Base-by-base conservation (phyloP, 2,329 filamentous ascomycete species). In the Trichoderma sp. region DNA sequence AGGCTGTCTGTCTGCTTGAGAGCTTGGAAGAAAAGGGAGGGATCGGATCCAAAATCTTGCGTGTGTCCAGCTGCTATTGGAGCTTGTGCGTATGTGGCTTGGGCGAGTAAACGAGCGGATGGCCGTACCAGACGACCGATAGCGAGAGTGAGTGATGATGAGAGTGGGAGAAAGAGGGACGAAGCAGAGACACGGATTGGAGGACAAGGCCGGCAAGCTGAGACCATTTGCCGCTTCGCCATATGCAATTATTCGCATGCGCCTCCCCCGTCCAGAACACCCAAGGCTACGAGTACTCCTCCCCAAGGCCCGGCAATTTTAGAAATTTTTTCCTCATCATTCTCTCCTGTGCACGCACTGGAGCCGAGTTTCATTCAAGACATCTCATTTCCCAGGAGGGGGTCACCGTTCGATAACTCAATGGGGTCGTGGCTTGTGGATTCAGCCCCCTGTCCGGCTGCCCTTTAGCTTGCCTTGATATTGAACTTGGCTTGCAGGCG, bases 161-260 rank as follows among this genome's bases (percentile, higher is more conserved):
- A 65, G 39, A 43, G 34, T n/a, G 47, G 30, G 30, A 66, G 6
- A 8, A 39, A 15, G n/a, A 47, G 53, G 36, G 11, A 39, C 24
- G n/a, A 57, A 47, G 11, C n/a, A 57, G 15, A 36, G 18, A 30
- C 24, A 56, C n/a, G 34, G 11, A 18, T 24, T 53, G n/a, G 58
- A 34, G n/a, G 32, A 36, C 32, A 61, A n/a, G 58, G 24, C 30
- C 24, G 32, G 30, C 58, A 24, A 39, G 58, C 32, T 51, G 39
- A 51, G 28, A 51, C 43, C 28, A 28, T 28, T 61, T 51, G 28
- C 57, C 24, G 57, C 57, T 26, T 30, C 39, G 30, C 5, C 57
- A 70, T 70, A 70, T 70, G 66, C 66, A 70, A 70, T 62, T 70
- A 70, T 70, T 70, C 66, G 57, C 66, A 61, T 70, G 58, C 60